Conservation (phyloP, 495 filamentous ascomycete genomes). For the Penicillium coprophilum region DNA sequence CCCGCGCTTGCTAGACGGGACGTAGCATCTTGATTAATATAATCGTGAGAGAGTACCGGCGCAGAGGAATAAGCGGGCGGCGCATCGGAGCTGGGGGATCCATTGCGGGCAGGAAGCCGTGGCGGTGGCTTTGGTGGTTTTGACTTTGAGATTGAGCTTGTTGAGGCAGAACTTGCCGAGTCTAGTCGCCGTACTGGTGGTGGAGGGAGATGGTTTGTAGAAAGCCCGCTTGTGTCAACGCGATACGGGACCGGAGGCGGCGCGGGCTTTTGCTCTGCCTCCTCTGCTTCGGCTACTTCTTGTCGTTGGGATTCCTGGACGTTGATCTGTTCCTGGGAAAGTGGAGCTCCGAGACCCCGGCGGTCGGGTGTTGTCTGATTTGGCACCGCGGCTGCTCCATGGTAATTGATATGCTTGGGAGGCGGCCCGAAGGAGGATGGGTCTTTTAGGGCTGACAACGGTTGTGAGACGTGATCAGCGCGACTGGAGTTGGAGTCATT, state of each 20-base stretch:
- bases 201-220: conserved; percentile 65
- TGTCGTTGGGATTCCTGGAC: conserved; percentile 33
- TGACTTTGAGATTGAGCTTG: conserved; percentile 37
- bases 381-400: conserved; percentile 49
- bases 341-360: conserved; percentile 49
- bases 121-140: conserved; percentile 64
- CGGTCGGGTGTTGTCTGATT: conserved; percentile 50
- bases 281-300: conserved; percentile 33
- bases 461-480: conserved; percentile 58
- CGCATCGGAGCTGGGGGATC: conserved; percentile 47
- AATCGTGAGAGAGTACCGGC: conserved; percentile 33
- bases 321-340: conserved; percentile 42
- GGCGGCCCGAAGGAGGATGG: conserved; percentile 83
- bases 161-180: conserved; percentile 39
- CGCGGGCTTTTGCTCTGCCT: conserved; percentile 45
- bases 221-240: conserved; percentile 67
- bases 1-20: conserved; percentile 72
- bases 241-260: conserved; percentile 67
- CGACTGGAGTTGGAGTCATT: conserved; percentile 41
- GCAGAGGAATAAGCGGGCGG: conserved; percentile 52
- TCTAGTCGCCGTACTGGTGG: conserved; percentile 62
- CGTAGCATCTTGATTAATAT: conserved; percentile 68
- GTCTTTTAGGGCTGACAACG: conserved; percentile 77
- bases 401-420: conserved; percentile 65
- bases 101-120: conserved; percentile 69